Conservation (phyloP, 1,284 basidiomycete species). For the Rhodotorula sp. region DNA sequence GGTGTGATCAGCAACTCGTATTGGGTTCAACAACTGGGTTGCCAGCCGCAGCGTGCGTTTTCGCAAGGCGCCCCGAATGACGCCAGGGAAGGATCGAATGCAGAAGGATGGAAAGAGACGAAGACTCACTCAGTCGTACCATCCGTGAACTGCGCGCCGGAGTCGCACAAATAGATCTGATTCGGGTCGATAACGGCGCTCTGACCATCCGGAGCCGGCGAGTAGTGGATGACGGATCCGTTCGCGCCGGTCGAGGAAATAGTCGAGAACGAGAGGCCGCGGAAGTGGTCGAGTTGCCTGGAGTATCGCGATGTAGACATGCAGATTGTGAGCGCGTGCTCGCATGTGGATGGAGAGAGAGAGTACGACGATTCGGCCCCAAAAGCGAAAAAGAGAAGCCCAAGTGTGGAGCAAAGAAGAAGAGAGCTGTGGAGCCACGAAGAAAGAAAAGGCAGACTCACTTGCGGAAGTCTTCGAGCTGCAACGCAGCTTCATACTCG, state of each 20-base stretch:
- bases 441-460: conserved; percentile 52
- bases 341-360: not conserved
- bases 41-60: too few relatives aligned
- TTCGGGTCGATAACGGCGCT: conserved; percentile 73
- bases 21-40: too few relatives aligned
- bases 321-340: not conserved
- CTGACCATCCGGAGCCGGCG: conserved; percentile 64
- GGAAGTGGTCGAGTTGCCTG: conserved; percentile 74
- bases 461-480: conserved; percentile 77
- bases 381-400: too few relatives aligned
- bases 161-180: conserved; percentile 89
- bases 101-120: not conserved
- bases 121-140: conserved; percentile 83
- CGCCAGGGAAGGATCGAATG: too few relatives aligned
- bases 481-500: conserved; percentile 77
- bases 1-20: not conserved
- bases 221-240: conserved; percentile 89
- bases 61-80: too few relatives aligned
- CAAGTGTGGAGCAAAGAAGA: too few relatives aligned
- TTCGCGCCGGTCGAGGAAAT: conserved; percentile 73
- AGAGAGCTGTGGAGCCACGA: too few relatives aligned
- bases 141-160: conserved; percentile 83
- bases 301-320: too few relatives aligned
- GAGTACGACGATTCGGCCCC: not conserved
- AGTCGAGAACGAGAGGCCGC: conserved; percentile 84